phyloP scores from a whole-genome alignment of 129 eudicot species.

The Cynara cardunculus region DNA sequence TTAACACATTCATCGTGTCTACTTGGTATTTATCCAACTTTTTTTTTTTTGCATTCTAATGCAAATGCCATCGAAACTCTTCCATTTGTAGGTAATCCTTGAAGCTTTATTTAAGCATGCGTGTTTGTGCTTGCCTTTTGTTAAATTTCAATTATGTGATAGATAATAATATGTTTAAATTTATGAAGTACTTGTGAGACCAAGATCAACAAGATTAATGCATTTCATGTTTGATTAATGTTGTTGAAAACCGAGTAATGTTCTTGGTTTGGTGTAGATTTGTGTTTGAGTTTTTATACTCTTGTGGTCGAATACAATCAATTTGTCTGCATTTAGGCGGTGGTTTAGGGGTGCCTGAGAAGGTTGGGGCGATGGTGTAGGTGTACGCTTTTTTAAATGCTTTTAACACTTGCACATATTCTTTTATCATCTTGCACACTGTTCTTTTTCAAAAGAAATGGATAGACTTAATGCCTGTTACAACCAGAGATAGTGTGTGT shows the following conservation, averaged over 20 bases:
- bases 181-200: neutral
- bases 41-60: neutral
- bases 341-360: no score
- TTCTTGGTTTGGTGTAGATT: neutral
- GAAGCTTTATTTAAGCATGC: neutral
- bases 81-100: neutral
- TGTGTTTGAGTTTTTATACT: neutral
- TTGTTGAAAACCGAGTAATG: neutral
- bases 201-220: slow-evolving; percentile 2
- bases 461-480: no score
- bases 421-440: no score
- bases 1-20: slow-evolving; percentile 13
- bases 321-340: no score
- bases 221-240: neutral
- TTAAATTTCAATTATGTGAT: neutral
- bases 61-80: slow-evolving; percentile 30
- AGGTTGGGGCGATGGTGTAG: no score
- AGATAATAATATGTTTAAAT: neutral
- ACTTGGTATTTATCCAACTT: neutral
- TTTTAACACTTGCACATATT: no score
- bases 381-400: no score
- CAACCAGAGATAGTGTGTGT: no score
- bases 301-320: neutral
- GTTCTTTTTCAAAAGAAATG: no score
- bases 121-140: neutral